Evolutionary conservation across 2,329 filamentous ascomycete genomes (phyloP).

Genomic region (Ophidiomyces ophidiicola): DNA sequence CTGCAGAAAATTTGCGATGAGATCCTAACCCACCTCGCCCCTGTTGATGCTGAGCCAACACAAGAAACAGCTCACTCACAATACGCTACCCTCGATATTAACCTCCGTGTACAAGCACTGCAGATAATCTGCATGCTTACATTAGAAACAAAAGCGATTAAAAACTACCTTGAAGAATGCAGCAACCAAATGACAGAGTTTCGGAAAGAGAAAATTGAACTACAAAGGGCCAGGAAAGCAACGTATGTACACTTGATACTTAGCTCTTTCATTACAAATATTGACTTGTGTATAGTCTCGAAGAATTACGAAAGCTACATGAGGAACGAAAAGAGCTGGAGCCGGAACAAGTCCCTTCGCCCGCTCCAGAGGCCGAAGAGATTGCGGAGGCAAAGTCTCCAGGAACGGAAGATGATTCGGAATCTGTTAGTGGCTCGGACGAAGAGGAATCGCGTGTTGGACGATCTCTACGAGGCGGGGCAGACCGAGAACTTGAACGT

Average conservation of each 20-base stretch:
- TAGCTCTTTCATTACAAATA: background rate
- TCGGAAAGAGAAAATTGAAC: slow-evolving; percentile 90
- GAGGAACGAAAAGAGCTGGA: slow-evolving; percentile 38
- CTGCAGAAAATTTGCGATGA: slow-evolving; percentile 63
- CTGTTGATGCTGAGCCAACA: slow-evolving; percentile 61
- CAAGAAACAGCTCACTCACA: slow-evolving; percentile 59
- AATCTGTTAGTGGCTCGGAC: slow-evolving; percentile 40
- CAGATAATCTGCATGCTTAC: slow-evolving; percentile 80
- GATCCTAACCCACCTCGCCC: slow-evolving; percentile 68
- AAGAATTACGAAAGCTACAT: slow-evolving; percentile 36
- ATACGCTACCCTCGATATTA: slow-evolving; percentile 69
- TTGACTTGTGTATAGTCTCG: slow-evolving; percentile 22
- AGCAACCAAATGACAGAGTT: slow-evolving; percentile 89
- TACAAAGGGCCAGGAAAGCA: slow-evolving; percentile 62
- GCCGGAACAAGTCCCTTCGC: slow-evolving; percentile 35
- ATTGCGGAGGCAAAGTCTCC: slow-evolving; percentile 31
- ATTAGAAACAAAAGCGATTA: slow-evolving; percentile 71
- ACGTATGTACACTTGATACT: slow-evolving; percentile 34
- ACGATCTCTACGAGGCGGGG: slow-evolving; percentile 49
- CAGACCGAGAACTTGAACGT: slow-evolving; percentile 58
- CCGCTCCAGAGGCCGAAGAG: slow-evolving; percentile 31
- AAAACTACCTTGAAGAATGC: slow-evolving; percentile 82
- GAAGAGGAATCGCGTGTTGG: slow-evolving; percentile 40
- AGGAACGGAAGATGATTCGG: slow-evolving; percentile 47
- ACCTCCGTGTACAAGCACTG: slow-evolving; percentile 65